phyloP scores from a whole-genome alignment of 768 basidiomycete genomes.

The Chlorophyllum brunneum region DNA sequence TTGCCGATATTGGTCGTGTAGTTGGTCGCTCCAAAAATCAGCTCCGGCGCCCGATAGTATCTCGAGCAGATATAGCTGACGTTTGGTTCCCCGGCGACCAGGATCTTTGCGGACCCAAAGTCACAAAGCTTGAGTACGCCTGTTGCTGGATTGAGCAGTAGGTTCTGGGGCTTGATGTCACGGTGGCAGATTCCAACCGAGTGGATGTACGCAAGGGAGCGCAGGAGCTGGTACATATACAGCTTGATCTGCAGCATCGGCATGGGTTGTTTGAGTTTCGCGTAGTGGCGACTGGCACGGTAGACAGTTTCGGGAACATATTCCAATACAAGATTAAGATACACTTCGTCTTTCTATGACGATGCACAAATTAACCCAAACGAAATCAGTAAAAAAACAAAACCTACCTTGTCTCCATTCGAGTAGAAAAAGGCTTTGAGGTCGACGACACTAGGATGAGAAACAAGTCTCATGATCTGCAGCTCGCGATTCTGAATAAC shows the following conservation, averaged over 20 bases:
- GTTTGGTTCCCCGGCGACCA: conserved; percentile 96
- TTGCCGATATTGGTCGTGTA: conserved; percentile 98
- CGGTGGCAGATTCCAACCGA: conserved; percentile 99
- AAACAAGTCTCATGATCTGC: conserved; percentile 96
- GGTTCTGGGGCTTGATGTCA: conserved; percentile 99
- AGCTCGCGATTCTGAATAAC: conserved; percentile 87
- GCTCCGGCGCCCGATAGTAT: conserved; percentile 98
- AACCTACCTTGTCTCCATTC: conserved; percentile 93
- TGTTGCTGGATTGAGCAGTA: conserved; percentile 94
- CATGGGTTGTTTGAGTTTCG: conserved; percentile 99
- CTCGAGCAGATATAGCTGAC: conserved; percentile 99
- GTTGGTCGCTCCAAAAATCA: conserved; percentile 99
- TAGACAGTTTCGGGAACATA: conserved; percentile 99
- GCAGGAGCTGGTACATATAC: conserved; percentile 99
- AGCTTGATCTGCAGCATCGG: conserved; percentile 99
- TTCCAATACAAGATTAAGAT: conserved; percentile 98
- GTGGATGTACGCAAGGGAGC: conserved; percentile 98
- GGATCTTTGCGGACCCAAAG: conserved; percentile 98
- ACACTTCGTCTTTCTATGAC: conserved; percentile 95
- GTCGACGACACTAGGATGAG: conserved; percentile 97
- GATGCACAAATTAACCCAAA: not conserved
- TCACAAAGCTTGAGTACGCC: conserved; percentile 98
- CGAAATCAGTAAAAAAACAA: conserved; percentile 5
- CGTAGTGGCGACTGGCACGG: conserved; percentile 97
- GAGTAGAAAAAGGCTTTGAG: conserved; percentile 98